These are phyloP conservation scores for Apiospora saccharicola DNA, from an alignment of 2,329 filamentous ascomycete species.

Conservation along the genomic window DNA sequence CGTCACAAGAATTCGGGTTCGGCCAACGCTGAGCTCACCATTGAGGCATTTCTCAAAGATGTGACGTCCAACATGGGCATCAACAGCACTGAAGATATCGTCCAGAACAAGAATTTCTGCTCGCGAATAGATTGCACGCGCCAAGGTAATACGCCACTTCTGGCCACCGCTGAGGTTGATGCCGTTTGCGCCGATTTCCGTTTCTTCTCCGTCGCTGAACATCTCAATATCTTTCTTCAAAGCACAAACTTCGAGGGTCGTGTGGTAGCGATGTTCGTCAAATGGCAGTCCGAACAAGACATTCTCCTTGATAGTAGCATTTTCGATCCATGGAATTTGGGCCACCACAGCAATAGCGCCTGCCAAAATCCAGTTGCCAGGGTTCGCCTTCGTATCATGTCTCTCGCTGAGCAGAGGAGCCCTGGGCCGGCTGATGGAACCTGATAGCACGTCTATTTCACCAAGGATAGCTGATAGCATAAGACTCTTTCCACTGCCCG, in stretches of 20 bases:
- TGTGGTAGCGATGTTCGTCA: constrained; percentile 72
- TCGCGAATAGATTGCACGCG: constrained; percentile 80
- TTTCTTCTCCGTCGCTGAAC: constrained; percentile 77
- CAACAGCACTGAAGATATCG: constrained; percentile 84
- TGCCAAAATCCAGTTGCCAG: constrained; percentile 72
- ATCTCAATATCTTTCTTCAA: constrained; percentile 79
- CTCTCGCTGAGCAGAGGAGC: constrained; percentile 60
- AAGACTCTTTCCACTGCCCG: constrained; percentile 80
- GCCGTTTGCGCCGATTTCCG: constrained; percentile 84
- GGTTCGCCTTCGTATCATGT: constrained; percentile 68
- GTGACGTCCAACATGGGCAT: constrained; percentile 81
- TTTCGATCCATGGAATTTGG: constrained; percentile 87
- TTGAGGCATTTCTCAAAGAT: constrained; percentile 80
- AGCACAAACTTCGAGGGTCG: constrained; percentile 76
- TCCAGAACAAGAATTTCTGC: constrained; percentile 80
- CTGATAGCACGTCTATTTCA: constrained; percentile 74
- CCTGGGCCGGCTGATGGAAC: constrained; percentile 63
- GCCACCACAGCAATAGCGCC: constrained; percentile 77
- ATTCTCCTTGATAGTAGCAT: constrained; percentile 79
- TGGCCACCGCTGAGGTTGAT: constrained; percentile 87
- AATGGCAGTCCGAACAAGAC: constrained; percentile 79
- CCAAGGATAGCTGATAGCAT: constrained; percentile 77
- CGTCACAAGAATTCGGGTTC: constrained; percentile 81
- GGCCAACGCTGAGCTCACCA: constrained; percentile 71
- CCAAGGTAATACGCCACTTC: constrained; percentile 82